phyloP scores from a whole-genome alignment of 2,329 filamentous ascomycete genomes.

The Epicoccum nigrum region DNA sequence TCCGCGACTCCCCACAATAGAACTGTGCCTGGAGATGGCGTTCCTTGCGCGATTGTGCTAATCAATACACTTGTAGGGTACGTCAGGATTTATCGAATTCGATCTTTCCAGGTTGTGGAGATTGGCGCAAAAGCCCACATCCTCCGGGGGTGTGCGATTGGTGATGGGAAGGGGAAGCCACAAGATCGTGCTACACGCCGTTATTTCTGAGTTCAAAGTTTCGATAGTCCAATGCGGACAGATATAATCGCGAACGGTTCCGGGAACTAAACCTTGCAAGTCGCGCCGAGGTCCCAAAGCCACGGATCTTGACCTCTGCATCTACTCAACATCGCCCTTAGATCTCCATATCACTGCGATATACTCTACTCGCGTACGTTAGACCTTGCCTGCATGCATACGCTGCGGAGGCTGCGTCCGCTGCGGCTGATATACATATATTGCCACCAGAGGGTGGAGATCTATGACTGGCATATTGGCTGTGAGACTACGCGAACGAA shows the following conservation, averaged over 20 bases:
- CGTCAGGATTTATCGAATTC: background rate
- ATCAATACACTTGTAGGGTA: slow-evolving; percentile 7
- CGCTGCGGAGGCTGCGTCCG: background rate
- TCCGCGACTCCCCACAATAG: background rate
- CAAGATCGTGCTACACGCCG: background rate
- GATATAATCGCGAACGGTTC: background rate
- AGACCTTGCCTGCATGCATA: slow-evolving; percentile 1
- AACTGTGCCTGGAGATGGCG: background rate
- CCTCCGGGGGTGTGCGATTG: slow-evolving; percentile 7
- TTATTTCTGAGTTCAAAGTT: slow-evolving; percentile 5
- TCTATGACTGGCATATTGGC: too few species aligned
- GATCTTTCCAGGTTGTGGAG: background rate
- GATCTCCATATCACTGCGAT: background rate
- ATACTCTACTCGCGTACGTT: background rate
- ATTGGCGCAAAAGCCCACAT: background rate
- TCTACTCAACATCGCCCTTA: background rate
- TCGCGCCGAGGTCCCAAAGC: background rate
- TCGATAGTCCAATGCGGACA: background rate
- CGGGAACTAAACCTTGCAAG: slow-evolving; percentile 10
- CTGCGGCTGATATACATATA: background rate
- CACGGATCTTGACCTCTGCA: background rate
- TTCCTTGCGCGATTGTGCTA: slow-evolving; percentile 1
- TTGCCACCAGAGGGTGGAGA: too few species aligned
- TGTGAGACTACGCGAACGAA: too few species aligned
- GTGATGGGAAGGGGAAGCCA: background rate